phyloP scores from a whole-genome alignment of 805 yeast genomes.

The Tetrapisispora iriomotensis region DNA sequence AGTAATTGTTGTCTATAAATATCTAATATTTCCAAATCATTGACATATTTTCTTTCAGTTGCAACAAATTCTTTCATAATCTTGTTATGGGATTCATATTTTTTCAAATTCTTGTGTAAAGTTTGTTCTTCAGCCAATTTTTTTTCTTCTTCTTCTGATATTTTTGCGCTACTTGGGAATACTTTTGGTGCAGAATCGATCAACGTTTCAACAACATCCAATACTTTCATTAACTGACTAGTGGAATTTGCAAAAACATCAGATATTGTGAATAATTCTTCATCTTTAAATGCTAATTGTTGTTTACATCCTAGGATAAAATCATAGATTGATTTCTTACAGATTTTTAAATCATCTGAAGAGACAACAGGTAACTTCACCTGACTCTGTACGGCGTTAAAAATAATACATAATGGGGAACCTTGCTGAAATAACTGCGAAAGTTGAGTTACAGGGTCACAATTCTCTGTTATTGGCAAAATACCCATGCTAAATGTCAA shows the following conservation, averaged over 20 bases:
- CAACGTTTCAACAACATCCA: constrained; percentile 60
- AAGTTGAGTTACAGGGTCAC: constrained; percentile 88
- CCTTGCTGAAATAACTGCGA: constrained; percentile 89
- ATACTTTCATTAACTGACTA: constrained; percentile 62
- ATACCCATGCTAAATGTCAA: constrained; percentile 69
- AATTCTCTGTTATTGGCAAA: constrained; percentile 58
- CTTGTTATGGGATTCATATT: constrained; percentile 34
- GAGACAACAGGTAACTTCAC: constrained; percentile 53
- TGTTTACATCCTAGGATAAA: constrained; percentile 79
- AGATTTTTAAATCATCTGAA: constrained; percentile 71
- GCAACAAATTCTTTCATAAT: constrained; percentile 77
- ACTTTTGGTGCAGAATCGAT: constrained; percentile 43
- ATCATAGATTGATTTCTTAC: constrained; percentile 84
- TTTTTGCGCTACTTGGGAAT: constrained; percentile 27
- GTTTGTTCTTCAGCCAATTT: constrained; percentile 6
- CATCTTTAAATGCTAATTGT: constrained; percentile 64
- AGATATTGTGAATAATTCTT: constrained; percentile 79
- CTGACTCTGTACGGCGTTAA: constrained; percentile 57
- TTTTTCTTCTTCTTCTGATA: constrained; percentile 20
- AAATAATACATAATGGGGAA: constrained; percentile 77
- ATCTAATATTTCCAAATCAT: constrained; percentile 70
- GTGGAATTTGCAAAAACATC: constrained; percentile 80
- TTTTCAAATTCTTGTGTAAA: constrained; percentile 16
- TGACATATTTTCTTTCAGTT: constrained; percentile 88
- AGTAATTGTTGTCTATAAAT: constrained; percentile 60